Evolutionary conservation across 2,329 filamentous ascomycete species (phyloP).

Genomic region (Hirsutella rhossiliensis): DNA sequence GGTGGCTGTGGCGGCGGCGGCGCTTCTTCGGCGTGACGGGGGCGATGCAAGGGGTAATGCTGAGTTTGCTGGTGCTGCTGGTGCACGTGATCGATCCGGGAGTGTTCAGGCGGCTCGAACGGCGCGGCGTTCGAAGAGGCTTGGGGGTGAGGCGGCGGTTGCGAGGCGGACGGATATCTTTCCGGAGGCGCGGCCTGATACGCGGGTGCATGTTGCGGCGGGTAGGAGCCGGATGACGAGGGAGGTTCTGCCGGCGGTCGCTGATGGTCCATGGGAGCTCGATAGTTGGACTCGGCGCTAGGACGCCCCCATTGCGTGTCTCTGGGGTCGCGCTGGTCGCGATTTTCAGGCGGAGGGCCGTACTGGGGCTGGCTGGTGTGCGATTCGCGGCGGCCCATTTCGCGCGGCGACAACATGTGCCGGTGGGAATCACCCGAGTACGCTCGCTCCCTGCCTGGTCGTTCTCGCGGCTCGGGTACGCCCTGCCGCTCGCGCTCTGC

Average conservation of each 20-base stretch:
- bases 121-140: slow-evolving; percentile 12
- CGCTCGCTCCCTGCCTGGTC: slow-evolving; percentile 32
- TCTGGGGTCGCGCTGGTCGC: slow-evolving; percentile 24
- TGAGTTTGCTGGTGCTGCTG: slow-evolving; percentile 21
- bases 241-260: slow-evolving; percentile 36
- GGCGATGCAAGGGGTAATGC: slow-evolving; percentile 20
- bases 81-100: slow-evolving; percentile 27
- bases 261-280: slow-evolving; percentile 26
- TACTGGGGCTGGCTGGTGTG: slow-evolving; percentile 35
- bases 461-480: slow-evolving; percentile 30
- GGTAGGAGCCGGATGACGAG: slow-evolving; percentile 25
- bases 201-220: slow-evolving; percentile 14
- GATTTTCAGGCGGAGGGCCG: slow-evolving; percentile 27
- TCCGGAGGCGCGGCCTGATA: slow-evolving; percentile 20
- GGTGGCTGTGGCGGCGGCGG: slow-evolving; percentile 34
- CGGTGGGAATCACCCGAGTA: slow-evolving; percentile 36
- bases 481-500: slow-evolving; percentile 34
- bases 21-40: slow-evolving; percentile 32
- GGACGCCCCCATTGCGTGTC: slow-evolving; percentile 21
- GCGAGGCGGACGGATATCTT: slow-evolving; percentile 21
- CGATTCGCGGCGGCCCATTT: slow-evolving; percentile 28
- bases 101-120: slow-evolving; percentile 40
- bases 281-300: slow-evolving; percentile 19
- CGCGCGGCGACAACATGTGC: slow-evolving; percentile 23
- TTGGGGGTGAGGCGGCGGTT: slow-evolving; percentile 19